Base-by-base conservation (phyloP, 2,329 filamentous ascomycete species). In the Epichloe sp. region DNA sequence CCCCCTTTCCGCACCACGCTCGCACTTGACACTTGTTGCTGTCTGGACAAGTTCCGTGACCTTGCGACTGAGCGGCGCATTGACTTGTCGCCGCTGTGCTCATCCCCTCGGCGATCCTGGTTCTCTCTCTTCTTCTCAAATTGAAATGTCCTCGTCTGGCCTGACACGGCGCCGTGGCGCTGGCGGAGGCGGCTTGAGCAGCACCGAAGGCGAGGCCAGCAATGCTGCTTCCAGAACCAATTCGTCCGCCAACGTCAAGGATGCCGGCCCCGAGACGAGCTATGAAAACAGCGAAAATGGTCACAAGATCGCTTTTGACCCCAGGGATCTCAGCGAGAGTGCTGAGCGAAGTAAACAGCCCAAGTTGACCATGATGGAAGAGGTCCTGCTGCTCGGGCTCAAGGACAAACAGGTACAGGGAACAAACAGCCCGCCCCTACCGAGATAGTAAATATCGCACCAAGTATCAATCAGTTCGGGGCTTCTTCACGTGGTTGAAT, bases 351-450 rank as follows among this genome's bases (percentile, higher is more conserved):
- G 81, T 78, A 97, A 96, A 75, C 91, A 97, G 75, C 93, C 93
- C 46, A 98, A 97, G 76, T 75, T 98, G 66, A 98, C 93, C 40
- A 75, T 98, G 66, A 98, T 98, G 93, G 93, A 98, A 73, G 93
- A 98, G 72, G 85, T 98, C 50, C 76, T 98, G 64, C 76, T 98
- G 62, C 80, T 98, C 70, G 93, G 93, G 11, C 73, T 98, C 63
- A 98, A 98, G 73, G 93, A 98, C 71, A 98, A 97, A 75, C 93
- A 98, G 82, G 89, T 95, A 73, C 65, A 77, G 38, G 47, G 14
- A 26, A 40, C 26, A 15, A 48, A 26, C n/a, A 36, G 43, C 15
- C 31, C 31, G 5, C 40, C 17, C 40, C 42, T 38, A 34, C n/a
- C 17, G 41, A 14, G 5, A 42, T 44, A 4, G 15, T 40, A 21